A percentile compares a stretch with the other conserved stretches of the same genome.
phyloP scores from a whole-genome alignment of 257 asterid genomes.

The Solanum pennellii region DNA sequence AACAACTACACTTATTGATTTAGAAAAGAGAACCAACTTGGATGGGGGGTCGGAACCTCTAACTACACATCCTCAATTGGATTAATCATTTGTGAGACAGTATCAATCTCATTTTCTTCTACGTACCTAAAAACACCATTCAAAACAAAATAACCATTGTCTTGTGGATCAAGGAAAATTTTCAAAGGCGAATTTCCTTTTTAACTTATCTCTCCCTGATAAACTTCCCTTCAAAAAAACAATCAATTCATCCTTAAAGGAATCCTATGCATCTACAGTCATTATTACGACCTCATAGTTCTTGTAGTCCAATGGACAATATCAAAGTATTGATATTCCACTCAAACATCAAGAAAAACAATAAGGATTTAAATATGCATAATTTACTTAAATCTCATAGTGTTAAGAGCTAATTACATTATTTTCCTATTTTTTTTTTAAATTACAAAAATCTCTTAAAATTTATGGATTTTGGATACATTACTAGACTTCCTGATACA shows the following conservation, averaged over 20 bases:
- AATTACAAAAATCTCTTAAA: too few species aligned
- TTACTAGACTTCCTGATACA: too few species aligned
- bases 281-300: slow-evolving; percentile 84
- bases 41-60: slow-evolving; percentile 23
- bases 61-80: slow-evolving; percentile 29
- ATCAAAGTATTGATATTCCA: slow-evolving; percentile 69
- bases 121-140: slow-evolving; percentile 72
- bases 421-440: too few species aligned
- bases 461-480: too few species aligned
- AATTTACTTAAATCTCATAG: too few species aligned
- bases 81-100: slow-evolving; percentile 4
- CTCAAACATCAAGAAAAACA: slow-evolving; percentile 13
- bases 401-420: not conserved
- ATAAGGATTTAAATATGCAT: not conserved
- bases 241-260: slow-evolving; percentile 57
- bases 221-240: slow-evolving; percentile 83
- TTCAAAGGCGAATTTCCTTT: slow-evolving; percentile 63
- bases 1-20: not conserved
- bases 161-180: slow-evolving; percentile 93
- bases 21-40: slow-evolving; percentile 29
- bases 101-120: slow-evolving; percentile 44
- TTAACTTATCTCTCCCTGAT: slow-evolving; percentile 67
- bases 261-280: slow-evolving; percentile 82
- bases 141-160: slow-evolving; percentile 65
- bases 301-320: slow-evolving; percentile 68